Conservation (phyloP, 83 land plant species). For the Larix sibirica region DNA sequence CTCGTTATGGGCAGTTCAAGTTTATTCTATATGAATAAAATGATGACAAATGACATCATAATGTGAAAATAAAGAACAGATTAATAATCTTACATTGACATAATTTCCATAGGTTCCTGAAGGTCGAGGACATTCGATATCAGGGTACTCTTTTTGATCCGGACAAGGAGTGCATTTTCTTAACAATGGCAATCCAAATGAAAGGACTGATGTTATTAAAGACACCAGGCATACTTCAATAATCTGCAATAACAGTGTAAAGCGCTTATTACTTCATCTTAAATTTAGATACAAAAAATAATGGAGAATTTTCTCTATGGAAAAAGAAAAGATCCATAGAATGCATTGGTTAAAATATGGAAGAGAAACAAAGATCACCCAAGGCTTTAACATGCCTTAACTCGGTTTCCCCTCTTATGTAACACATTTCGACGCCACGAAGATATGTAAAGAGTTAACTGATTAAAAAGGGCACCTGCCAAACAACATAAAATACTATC, state of each 20-base stretch:
- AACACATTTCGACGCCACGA: conserved; percentile 88
- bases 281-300: neutral
- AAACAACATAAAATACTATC: conserved; percentile 1
- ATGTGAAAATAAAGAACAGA: conserved; percentile 13
- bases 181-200: conserved; percentile 92
- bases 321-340: neutral
- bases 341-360: neutral
- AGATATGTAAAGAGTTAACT: conserved; percentile 80
- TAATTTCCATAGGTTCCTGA: conserved; percentile 89
- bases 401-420: conserved; percentile 85
- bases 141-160: conserved; percentile 66
- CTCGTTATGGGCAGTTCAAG: no score
- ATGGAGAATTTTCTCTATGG: neutral
- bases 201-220: conserved; percentile 80
- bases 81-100: conserved; percentile 76
- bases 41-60: neutral
- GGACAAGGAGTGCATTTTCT: conserved; percentile 95
- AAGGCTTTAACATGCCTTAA: conserved; percentile 58
- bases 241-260: conserved; percentile 52
- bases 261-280: neutral
- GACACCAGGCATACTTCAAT: conserved; percentile 88
- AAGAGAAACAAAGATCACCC: neutral
- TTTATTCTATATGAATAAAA: no score
- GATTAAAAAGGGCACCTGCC: conserved; percentile 95
- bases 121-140: conserved; percentile 86